phyloP scores from a whole-genome alignment of 768 basidiomycete species.

The Gymnopilus junonius region DNA sequence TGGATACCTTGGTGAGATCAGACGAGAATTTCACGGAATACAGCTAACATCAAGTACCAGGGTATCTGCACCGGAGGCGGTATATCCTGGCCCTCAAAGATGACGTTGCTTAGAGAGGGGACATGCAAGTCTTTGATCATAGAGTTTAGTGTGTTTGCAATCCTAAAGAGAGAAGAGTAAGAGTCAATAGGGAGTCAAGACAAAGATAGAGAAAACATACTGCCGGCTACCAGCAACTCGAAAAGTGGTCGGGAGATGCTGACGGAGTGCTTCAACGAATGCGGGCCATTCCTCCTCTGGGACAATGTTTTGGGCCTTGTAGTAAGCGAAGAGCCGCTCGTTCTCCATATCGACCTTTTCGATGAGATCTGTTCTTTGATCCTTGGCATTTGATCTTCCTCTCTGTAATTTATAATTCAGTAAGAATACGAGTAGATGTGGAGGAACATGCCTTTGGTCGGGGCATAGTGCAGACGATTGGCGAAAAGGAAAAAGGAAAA shows the following conservation, averaged over 20 bases:
- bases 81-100: constrained; percentile 76
- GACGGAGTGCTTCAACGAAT: constrained; percentile 67
- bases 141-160: constrained; percentile 75
- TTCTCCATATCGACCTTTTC: constrained; percentile 73
- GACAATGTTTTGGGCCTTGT: constrained; percentile 77
- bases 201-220: constrained; percentile 42
- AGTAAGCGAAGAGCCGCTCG: constrained; percentile 68
- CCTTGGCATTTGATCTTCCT: constrained; percentile 2
- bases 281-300: constrained; percentile 78
- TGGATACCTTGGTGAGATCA: constrained; percentile 72
- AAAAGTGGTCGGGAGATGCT: constrained; percentile 91
- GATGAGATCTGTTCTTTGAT: constrained; percentile 53
- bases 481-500: background rate
- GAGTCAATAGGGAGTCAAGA: background rate
- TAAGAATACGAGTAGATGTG: background rate
- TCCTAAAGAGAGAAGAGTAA: constrained; percentile 38
- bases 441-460: background rate
- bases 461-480: background rate
- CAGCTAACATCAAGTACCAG: constrained; percentile 62
- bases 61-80: constrained; percentile 83
- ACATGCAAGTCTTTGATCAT: constrained; percentile 81
- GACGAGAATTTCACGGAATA: background rate
- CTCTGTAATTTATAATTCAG: background rate
- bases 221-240: constrained; percentile 87
- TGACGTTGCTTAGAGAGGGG: constrained; percentile 70